Evolutionary conservation across 257 asterid genomes (phyloP), one percentile per base, ranked within the genome.

Genomic region (Cordia subcordata): DNA sequence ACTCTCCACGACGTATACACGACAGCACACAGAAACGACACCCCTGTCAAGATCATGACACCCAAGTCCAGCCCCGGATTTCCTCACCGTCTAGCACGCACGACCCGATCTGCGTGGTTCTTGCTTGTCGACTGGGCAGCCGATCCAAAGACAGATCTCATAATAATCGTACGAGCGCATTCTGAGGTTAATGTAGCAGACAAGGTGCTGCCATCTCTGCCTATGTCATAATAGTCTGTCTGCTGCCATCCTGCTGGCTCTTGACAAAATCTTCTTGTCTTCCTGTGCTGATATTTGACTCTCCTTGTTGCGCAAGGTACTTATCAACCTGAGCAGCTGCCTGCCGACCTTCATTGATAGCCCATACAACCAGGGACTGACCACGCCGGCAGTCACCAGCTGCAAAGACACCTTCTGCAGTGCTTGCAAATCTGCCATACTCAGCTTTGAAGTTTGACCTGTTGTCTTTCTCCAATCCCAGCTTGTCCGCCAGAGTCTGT

Each of bases 351-450:
- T 93, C 99, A 0, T 81, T 70, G 59, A 93, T 93, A 19, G 99
- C 99, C 99, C 99, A 93, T 22, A 93, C 97, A 49, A 93, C 99
- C 42, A 93, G 82, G 44, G 99, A 93, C 46, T 93, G 99, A 0
- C 99, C 99, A 1, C 97, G 81, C n/a, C 99, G 78, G 68, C 99
- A 93, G 64, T 93, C 99, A n/a, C 99, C 97, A 9, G 99, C 96
- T 9, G 97, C 97, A 50, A 93, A 93, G 27, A 93, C 82, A 1
- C 99, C 99, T 33, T 93, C 94, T 1, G 83, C 80, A 44, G 58
- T 93, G 44, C 97, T 93, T 5, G 96, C 76, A 72, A 83, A 93
- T 3, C 79, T 81, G 6, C 99, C 97, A 39, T 92, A 93, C 6
- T 86, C 99, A 0, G 99, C 97, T 59, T 93, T 93, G 74, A 81